Evolutionary conservation across 2,329 filamentous ascomycete species (phyloP).

Genomic region (Aureobasidium namibiae): DNA sequence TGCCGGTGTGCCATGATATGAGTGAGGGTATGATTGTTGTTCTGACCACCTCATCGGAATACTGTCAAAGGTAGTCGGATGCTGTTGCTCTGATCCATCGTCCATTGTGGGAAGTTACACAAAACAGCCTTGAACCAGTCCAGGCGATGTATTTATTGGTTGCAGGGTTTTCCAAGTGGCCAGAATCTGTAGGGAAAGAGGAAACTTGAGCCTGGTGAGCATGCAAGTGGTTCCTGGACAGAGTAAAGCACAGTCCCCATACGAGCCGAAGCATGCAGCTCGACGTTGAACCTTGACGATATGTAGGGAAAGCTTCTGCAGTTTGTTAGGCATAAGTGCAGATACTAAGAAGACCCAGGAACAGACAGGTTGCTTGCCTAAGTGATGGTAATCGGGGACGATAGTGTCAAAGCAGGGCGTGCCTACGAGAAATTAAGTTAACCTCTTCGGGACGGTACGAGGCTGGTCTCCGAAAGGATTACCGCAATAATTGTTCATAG

Average conservation of each 20-base stretch:
- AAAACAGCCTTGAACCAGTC: not conserved
- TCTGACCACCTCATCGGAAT: conserved; percentile 38
- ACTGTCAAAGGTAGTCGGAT: conserved; percentile 34
- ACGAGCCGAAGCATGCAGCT: conserved; percentile 10
- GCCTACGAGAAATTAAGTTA: conserved; percentile 10
- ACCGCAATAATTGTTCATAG: conserved; percentile 1
- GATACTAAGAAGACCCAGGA: not conserved
- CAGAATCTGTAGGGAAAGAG: not conserved
- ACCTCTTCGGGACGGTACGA: conserved; percentile 13
- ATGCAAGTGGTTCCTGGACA: conserved; percentile 12
- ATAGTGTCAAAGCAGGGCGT: conserved; percentile 9
- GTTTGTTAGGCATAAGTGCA: conserved; percentile 10
- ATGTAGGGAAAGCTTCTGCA: conserved; percentile 3
- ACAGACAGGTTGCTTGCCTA: conserved; percentile 1
- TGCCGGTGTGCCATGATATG: conserved; percentile 63
- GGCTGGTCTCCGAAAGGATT: conserved; percentile 9
- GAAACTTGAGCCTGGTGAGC: conserved; percentile 2
- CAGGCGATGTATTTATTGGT: not conserved
- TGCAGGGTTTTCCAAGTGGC: not conserved
- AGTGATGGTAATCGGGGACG: conserved; percentile 1
- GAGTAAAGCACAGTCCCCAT: conserved; percentile 8
- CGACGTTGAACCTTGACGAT: not conserved
- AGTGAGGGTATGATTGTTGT: conserved; percentile 37
- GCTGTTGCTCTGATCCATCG: conserved; percentile 33
- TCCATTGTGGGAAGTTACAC: conserved; percentile 13